These are phyloP conservation scores for Lentinula sp. DNA, from an alignment of 768 basidiomycete genomes.

Conservation along the genomic window DNA sequence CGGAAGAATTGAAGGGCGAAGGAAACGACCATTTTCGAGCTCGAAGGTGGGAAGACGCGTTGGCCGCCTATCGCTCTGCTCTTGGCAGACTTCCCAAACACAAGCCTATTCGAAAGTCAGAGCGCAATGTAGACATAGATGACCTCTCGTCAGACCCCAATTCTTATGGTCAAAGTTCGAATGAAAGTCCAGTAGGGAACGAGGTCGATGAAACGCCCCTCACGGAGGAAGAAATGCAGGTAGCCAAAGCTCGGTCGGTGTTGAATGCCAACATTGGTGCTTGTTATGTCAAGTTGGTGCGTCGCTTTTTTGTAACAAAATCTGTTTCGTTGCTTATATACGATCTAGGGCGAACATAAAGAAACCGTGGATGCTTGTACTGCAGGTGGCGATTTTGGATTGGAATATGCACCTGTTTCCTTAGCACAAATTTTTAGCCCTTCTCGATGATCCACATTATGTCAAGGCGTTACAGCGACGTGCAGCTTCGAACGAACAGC, in stretches of 20 bases:
- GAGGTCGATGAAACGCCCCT: slow-evolving; percentile 16
- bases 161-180: slow-evolving; percentile 9
- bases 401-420: not conserved
- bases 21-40: slow-evolving; percentile 74
- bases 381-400: slow-evolving; percentile 40
- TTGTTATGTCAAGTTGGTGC: slow-evolving; percentile 76
- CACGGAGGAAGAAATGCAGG: slow-evolving; percentile 35
- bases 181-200: slow-evolving; percentile 10
- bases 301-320: not conserved
- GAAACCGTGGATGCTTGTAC: slow-evolving; percentile 78
- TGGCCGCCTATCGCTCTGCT: slow-evolving; percentile 63
- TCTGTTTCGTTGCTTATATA: not conserved
- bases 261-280: slow-evolving; percentile 87
- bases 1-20: slow-evolving; percentile 61
- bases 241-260: slow-evolving; percentile 58
- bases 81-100: slow-evolving; percentile 61
- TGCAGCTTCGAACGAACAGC: slow-evolving; percentile 76
- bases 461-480: slow-evolving; percentile 85
- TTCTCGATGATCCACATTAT: slow-evolving; percentile 82
- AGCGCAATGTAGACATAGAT: slow-evolving; percentile 9
- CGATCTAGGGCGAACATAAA: slow-evolving; percentile 63
- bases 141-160: not conserved
- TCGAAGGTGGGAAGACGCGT: slow-evolving; percentile 62
- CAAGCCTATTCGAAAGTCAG: not conserved
- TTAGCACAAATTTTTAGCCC: slow-evolving; percentile 39